Percentiles rank a stretch among this genome's conserved stretches.
Evolutionary conservation across 345 rosid genomes (phyloP).

Genomic region (Salix brachista): DNA sequence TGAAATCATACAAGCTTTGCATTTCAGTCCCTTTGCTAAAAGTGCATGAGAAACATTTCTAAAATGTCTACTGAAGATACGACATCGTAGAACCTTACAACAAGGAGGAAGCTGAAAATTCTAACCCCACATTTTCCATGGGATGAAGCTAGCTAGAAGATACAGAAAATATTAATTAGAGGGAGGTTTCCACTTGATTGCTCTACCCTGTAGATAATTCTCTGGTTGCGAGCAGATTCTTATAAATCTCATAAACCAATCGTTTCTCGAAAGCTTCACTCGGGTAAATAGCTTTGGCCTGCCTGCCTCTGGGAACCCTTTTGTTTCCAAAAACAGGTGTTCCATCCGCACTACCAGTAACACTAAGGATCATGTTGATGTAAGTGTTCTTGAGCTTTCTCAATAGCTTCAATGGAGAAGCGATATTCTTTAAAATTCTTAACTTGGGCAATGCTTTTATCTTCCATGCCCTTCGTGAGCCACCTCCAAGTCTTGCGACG

Average conservation of each 20-base stretch:
- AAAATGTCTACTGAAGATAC: no score
- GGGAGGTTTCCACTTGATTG: no score
- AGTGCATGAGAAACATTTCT: neutral
- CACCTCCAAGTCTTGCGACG: constrained; percentile 18
- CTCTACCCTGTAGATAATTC: neutral
- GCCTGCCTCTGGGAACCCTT: constrained; percentile 28
- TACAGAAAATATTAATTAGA: neutral
- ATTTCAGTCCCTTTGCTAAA: no score
- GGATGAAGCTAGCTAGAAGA: neutral
- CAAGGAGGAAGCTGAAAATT: no score
- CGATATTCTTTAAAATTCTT: constrained; percentile 8
- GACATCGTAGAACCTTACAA: no score
- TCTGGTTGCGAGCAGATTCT: constrained; percentile 19
- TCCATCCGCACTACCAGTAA: constrained; percentile 23
- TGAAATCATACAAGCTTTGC: no score
- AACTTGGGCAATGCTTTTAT: constrained; percentile 29
- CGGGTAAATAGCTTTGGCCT: constrained; percentile 5
- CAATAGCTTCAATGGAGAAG: constrained; percentile 27
- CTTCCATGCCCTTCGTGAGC: constrained; percentile 34
- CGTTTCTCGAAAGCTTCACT: constrained; percentile 29
- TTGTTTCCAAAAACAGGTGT: constrained; percentile 20
- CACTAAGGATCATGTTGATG: constrained; percentile 29
- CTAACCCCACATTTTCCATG: no score
- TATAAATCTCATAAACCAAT: constrained; percentile 38
- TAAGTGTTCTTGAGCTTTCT: constrained; percentile 32